A percentile compares a stretch with the other conserved stretches of the same genome.
phyloP scores from a whole-genome alignment of 371 early-diverging fungal genomes.

The Choanephora cucurbitarum region DNA sequence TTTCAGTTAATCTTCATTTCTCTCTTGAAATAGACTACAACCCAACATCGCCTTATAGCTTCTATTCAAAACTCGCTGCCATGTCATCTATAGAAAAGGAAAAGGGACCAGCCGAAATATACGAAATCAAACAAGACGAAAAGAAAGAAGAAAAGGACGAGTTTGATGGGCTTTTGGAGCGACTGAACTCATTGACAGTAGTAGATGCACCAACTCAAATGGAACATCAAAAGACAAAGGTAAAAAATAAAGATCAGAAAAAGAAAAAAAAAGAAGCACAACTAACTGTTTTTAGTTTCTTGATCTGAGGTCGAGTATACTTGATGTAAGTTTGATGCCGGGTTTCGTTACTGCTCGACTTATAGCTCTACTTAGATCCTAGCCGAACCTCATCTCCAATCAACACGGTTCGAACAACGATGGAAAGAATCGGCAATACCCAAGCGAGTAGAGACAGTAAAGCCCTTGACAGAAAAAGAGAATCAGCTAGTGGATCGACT shows the following conservation, averaged over 20 bases:
- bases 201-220: neutral
- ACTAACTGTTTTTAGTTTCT: neutral
- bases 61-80: neutral
- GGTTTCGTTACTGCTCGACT: neutral
- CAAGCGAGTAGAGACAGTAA: slow-evolving; percentile 6
- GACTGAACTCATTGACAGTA: neutral
- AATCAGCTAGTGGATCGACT: slow-evolving; percentile 26
- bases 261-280: no score
- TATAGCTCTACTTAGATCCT: neutral
- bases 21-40: neutral
- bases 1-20: neutral
- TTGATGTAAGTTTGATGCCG: no score
- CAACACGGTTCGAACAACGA: slow-evolving; percentile 9
- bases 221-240: neutral
- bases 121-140: no score
- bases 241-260: no score
- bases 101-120: neutral
- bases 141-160: no score
- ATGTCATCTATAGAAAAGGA: neutral
- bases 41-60: neutral
- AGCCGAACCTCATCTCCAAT: neutral
- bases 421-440: slow-evolving; percentile 8
- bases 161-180: no score
- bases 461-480: slow-evolving; percentile 39
- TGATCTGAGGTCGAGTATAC: neutral